Evolutionary conservation across 2,329 filamentous ascomycete species (phyloP), one percentile per base, ranked within the genome.

Genomic region (Ramularia collo-cygni): DNA sequence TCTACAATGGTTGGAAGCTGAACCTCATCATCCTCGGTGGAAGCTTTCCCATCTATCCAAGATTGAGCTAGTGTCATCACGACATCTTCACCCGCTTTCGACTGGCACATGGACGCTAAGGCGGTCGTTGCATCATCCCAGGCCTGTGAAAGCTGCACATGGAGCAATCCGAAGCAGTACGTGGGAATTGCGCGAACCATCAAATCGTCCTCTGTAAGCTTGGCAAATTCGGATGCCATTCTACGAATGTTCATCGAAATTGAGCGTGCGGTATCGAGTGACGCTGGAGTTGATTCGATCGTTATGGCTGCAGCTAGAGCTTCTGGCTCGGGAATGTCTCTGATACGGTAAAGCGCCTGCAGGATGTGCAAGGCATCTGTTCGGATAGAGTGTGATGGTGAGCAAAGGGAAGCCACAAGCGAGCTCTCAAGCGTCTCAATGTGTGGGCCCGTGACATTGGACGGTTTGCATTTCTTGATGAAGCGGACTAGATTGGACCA

Each of bases 141-240:
- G 4, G 93, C 71, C 26, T 87, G 87, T 1, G 88, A 77, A 49
- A 95, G 72, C 51, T 83, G 85, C 35, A 94, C 79, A 1, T 89
- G 92, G 44, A 96, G 73, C 63, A 95, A 75, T 35, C 92, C 92
- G 53, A 95, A 95, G 53, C 87, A 80, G 55, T 89, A 96, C 0
- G 77, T 74, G 0, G 89, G 85, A 19, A 96, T 74, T 5, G 87
- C 78, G 53, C 76, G 73, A 43, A 76, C 71, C 48, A 93, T 66
- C 77, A 82, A 85, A 1, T 75, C 75, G 27, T 76, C 71, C 2
- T 75, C 66, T 28, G 70, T 67, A 8, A 81, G 58, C 16, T 74
- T 69, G 4, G 74, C 64, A 58, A 92, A 94, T 14, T 71, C 60
- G 12, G 72, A 65, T 2, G 74, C 81, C 30, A 95, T 72, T 55